Percentiles rank a stretch among this genome's conserved stretches.
phyloP scores from a whole-genome alignment of 345 rosid species.

The Aquilaria yunnanensis region DNA sequence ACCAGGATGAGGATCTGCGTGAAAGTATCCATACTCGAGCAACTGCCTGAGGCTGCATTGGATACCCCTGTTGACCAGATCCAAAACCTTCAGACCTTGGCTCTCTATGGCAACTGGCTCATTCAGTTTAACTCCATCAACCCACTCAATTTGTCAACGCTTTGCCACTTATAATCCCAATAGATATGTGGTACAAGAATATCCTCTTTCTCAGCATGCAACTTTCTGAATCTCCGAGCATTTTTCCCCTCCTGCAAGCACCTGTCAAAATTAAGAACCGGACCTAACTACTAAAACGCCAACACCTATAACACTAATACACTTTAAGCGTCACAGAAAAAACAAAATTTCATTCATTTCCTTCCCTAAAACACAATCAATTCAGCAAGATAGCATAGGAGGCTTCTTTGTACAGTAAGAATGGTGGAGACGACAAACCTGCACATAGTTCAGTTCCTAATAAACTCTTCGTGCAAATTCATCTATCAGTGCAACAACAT shows the following conservation, averaged over 20 bases:
- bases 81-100: slow-evolving; percentile 93
- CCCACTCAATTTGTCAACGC: slow-evolving; percentile 98
- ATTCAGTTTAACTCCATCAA: slow-evolving; percentile 81
- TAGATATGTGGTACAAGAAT: slow-evolving; percentile 94
- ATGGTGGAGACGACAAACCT: slow-evolving; percentile 36
- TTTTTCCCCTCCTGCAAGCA: slow-evolving; percentile 92
- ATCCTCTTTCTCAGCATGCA: slow-evolving; percentile 90
- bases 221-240: slow-evolving; percentile 84
- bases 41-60: slow-evolving; percentile 96
- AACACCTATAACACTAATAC: no score
- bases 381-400: no score
- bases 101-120: slow-evolving; percentile 87
- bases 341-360: no score
- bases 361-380: no score
- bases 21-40: slow-evolving; percentile 93
- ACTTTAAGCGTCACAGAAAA: no score
- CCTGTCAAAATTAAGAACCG: slow-evolving; percentile 53
- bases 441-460: slow-evolving; percentile 92
- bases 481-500: slow-evolving; percentile 77
- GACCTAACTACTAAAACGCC: slow-evolving; percentile 8
- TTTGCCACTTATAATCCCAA: slow-evolving; percentile 91
- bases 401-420: not conserved
- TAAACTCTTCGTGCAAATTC: slow-evolving; percentile 92
- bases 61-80: slow-evolving; percentile 89
- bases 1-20: slow-evolving; percentile 99